phyloP scores from a whole-genome alignment of 2,329 filamentous ascomycete genomes.

The Myriosclerotinia duriaeana region DNA sequence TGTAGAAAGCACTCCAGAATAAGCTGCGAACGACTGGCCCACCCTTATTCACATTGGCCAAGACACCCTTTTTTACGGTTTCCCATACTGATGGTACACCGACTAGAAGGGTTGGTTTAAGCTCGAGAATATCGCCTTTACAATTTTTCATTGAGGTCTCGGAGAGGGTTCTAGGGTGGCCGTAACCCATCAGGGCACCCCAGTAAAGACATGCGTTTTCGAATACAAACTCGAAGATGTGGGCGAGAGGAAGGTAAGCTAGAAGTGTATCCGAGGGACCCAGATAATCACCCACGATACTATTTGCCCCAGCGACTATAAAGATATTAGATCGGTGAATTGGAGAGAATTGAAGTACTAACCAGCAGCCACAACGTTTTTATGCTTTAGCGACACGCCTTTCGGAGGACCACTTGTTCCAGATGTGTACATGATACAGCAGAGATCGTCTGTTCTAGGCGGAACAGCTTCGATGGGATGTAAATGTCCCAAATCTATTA shows the following conservation, averaged over 20 bases:
- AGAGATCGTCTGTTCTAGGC: slow-evolving; percentile 72
- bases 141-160: slow-evolving; percentile 86
- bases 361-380: slow-evolving; percentile 78
- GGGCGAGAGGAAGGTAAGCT: slow-evolving; percentile 89
- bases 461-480: slow-evolving; percentile 70
- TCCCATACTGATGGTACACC: slow-evolving; percentile 98
- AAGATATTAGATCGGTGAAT: slow-evolving; percentile 24
- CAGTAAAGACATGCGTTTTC: slow-evolving; percentile 88
- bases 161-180: slow-evolving; percentile 83
- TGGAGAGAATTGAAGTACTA: slow-evolving; percentile 40
- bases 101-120: slow-evolving; percentile 84
- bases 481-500: slow-evolving; percentile 51
- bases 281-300: slow-evolving; percentile 74
- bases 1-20: slow-evolving; percentile 66
- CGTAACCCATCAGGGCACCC: slow-evolving; percentile 91
- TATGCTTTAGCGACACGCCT: slow-evolving; percentile 83
- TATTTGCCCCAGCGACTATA: slow-evolving; percentile 74
- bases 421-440: slow-evolving; percentile 84
- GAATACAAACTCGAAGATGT: slow-evolving; percentile 95
- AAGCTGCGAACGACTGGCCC: slow-evolving; percentile 67
- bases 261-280: slow-evolving; percentile 76
- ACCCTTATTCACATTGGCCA: slow-evolving; percentile 63
- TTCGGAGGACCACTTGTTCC: slow-evolving; percentile 88
- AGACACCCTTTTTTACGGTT: slow-evolving; percentile 91
- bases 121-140: slow-evolving; percentile 88